These are phyloP conservation scores for Melastoma malabathricum DNA, from an alignment of 345 rosid species.

Conservation along the genomic window DNA sequence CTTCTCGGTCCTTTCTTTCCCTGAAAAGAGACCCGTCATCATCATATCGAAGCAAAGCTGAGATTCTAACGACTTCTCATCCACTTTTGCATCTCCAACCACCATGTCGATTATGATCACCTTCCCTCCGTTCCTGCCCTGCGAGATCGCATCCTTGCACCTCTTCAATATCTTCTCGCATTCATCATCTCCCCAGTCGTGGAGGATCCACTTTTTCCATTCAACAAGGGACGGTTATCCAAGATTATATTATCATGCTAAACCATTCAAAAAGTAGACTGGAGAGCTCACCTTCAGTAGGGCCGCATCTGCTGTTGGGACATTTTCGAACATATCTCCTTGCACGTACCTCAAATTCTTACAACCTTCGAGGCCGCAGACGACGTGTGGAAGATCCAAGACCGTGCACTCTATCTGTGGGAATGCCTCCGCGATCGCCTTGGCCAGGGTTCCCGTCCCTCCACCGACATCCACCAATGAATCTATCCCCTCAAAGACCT, in stretches of 20 bases:
- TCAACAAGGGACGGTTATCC: too few species aligned
- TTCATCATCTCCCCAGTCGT: constrained; percentile 1
- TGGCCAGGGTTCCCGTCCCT: constrained; percentile 16
- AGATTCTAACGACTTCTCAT: constrained; percentile 3
- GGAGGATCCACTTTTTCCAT: constrained; percentile 5
- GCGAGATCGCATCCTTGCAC: too few species aligned
- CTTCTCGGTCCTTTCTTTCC: constrained; percentile 10
- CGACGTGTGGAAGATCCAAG: constrained; percentile 10
- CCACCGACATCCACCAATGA: constrained; percentile 27
- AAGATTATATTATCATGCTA: background rate
- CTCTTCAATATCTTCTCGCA: too few species aligned
- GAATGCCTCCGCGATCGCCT: constrained; percentile 11
- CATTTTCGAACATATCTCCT: constrained; percentile 22
- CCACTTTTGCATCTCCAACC: background rate
- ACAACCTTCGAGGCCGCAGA: constrained; percentile 9
- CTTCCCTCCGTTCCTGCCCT: background rate
- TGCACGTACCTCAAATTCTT: constrained; percentile 16
- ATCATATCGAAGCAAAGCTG: constrained; percentile 15
- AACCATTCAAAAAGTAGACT: too few species aligned
- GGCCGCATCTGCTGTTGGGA: constrained; percentile 21
- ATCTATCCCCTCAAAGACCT: constrained; percentile 12
- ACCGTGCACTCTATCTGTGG: constrained; percentile 18
- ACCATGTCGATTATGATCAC: constrained; percentile 6
- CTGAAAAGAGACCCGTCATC: constrained; percentile 6
- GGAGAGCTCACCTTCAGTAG: constrained; percentile 13